Evolutionary conservation across 1,284 basidiomycete genomes (phyloP).

Genomic region (Thecaphora thlaspeos): DNA sequence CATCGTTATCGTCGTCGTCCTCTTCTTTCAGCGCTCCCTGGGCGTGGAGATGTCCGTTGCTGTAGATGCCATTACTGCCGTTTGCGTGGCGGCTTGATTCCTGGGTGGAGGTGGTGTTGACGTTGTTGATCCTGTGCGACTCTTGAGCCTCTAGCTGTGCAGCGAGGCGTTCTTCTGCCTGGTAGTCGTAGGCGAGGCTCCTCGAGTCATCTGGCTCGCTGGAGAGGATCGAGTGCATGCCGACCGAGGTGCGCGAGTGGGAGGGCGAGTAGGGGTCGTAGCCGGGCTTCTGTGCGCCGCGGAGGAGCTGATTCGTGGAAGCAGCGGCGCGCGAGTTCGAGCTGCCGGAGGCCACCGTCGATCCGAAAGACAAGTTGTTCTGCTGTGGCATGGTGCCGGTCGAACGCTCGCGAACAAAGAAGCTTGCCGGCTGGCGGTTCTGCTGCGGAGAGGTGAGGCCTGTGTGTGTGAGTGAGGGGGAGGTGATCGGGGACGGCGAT

Average conservation of each 20-base stretch:
- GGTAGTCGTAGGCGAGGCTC: constrained; percentile 1
- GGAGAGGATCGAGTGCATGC: constrained; percentile 4
- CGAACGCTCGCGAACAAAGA: constrained; percentile 2
- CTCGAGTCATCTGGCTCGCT: constrained; percentile 8
- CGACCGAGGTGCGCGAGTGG: neutral
- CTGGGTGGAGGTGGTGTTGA: neutral
- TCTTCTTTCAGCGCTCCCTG: no score
- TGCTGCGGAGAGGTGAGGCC: no score
- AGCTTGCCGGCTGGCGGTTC: constrained; percentile 2
- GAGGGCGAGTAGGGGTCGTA: constrained; percentile 3
- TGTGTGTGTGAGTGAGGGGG: no score
- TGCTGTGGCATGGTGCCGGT: neutral
- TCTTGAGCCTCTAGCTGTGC: neutral
- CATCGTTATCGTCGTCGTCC: no score
- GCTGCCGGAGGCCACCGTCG: no score
- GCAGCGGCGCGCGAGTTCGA: neutral
- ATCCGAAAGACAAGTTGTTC: no score
- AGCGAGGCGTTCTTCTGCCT: constrained; percentile 3
- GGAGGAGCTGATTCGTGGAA: constrained; percentile 3
- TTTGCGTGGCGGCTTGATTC: no score
- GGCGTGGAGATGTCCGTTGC: no score
- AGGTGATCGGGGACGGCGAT: no score
- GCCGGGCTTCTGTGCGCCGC: constrained; percentile 7
- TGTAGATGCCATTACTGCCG: no score
- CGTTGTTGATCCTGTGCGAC: neutral